These are phyloP conservation scores for Paramecium pentaurelia DNA, from an alignment of 73 alveolate species.

Conservation along the genomic window DNA sequence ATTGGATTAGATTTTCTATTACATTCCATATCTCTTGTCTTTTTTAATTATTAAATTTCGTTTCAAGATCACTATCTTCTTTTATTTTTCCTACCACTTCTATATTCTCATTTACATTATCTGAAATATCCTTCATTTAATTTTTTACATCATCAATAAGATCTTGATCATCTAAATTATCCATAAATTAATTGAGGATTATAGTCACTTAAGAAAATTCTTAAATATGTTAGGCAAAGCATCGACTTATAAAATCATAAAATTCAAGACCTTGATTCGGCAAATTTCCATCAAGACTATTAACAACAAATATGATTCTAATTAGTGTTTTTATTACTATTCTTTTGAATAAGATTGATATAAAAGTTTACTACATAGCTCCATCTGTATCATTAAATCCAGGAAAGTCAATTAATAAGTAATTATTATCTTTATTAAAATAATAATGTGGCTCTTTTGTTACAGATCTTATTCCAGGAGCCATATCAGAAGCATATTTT, in stretches of 20 bases:
- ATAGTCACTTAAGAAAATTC: background rate
- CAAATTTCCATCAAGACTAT: background rate
- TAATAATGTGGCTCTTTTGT: background rate
- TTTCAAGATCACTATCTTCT: background rate
- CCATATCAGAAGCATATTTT: background rate
- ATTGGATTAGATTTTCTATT: background rate
- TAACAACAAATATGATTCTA: background rate
- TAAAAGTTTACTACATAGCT: background rate
- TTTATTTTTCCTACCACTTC: background rate
- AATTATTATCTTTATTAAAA: background rate
- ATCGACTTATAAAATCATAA: background rate
- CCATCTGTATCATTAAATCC: background rate
- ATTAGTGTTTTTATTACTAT: background rate
- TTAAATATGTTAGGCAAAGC: background rate
- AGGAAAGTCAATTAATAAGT: background rate
- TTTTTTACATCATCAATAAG: background rate
- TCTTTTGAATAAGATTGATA: background rate
- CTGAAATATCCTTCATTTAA: background rate
- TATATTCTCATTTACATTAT: background rate
- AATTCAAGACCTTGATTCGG: background rate
- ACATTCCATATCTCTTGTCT: background rate
- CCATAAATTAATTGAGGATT: background rate
- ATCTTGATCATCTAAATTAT: background rate
- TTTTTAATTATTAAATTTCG: background rate
- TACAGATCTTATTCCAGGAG: background rate